These are phyloP conservation scores for Camillea tinctor DNA, from an alignment of 2,329 filamentous ascomycete genomes.

Conservation along the genomic window DNA sequence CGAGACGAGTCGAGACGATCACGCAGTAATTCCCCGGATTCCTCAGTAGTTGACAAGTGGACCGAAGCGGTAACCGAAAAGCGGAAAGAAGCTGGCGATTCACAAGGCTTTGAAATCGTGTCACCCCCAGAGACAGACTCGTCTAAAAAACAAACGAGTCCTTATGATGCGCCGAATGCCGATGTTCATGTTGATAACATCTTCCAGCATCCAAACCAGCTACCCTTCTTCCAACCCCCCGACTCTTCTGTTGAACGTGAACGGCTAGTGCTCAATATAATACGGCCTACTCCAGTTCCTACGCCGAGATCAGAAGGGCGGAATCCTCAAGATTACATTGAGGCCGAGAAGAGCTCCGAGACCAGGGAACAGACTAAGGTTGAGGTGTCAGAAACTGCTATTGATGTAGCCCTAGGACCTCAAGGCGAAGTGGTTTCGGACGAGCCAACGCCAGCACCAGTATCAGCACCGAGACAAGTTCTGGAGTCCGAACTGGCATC, in stretches of 20 bases:
- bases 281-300: constrained; percentile 57
- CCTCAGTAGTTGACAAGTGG: constrained; percentile 57
- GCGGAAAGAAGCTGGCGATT: constrained; percentile 44
- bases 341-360: constrained; percentile 13
- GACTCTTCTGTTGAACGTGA: constrained; percentile 52
- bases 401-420: constrained; percentile 40
- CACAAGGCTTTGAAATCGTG: constrained; percentile 46
- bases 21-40: constrained; percentile 49
- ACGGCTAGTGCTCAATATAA: constrained; percentile 59
- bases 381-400: constrained; percentile 15
- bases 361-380: constrained; percentile 11
- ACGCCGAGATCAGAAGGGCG: constrained; percentile 50
- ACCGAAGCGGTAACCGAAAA: constrained; percentile 54
- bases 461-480: too few species aligned
- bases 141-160: constrained; percentile 41
- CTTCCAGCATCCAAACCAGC: constrained; percentile 50
- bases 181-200: constrained; percentile 62
- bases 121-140: constrained; percentile 51
- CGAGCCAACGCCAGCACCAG: constrained; percentile 35
- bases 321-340: constrained; percentile 17
- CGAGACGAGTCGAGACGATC: constrained; percentile 54
- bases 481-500: too few species aligned
- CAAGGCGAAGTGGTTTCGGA: constrained; percentile 43
- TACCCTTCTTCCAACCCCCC: constrained; percentile 37
- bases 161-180: constrained; percentile 59